Evolutionary conservation across 1,284 basidiomycete genomes (phyloP), one percentile per base, ranked within the genome.

Genomic region (Ustilago lituana): DNA sequence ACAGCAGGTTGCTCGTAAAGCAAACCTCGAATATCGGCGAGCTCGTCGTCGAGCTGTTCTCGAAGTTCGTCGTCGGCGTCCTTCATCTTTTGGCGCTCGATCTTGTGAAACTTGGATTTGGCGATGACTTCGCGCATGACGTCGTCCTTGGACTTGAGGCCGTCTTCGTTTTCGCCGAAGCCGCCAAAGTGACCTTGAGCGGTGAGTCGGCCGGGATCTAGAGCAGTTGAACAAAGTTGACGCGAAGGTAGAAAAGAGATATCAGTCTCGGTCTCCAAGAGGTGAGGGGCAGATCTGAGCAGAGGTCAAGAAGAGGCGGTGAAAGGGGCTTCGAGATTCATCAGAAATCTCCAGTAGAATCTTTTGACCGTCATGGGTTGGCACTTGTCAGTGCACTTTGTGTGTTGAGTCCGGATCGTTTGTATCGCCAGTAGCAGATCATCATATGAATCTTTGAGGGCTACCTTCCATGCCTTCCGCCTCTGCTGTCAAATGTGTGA

Each of bases 71-170:
- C 92, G 76, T 92, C 93, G 73, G 89, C 85, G 70, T 94, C 92
- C 69, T 89, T 89, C 82, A 93, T 89, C 78, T 90, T 87, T 86
- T 98, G 94, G 36, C 95, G 88, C 72, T 89, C 88, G 57, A 91
- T 84, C 92, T 97, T 82, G 52, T 75, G 76, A 29, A 73, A 57
- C 83, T 99, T 99, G 84, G 93, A 95, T 84, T 98, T 98, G 12
- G 93, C 91, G 46, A 99, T 94, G 47, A 99, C 90, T 83, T 99
- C 96, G 1, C 91, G 88, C 96, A 98, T 98, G 63, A 98, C 92
- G 81, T 99, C 94, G 4, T 91, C 90, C 84, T 97, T 98, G 15
- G 89, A 65, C 49, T 76, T 77, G 19, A 53, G 60, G 45, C 77
- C 70, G 10, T 67, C 86, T 32, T 88, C 86, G 47, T 89, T 88